Evolutionary conservation across 805 yeast species (phyloP).

Genomic region (Saturnispora serradocipensis): DNA sequence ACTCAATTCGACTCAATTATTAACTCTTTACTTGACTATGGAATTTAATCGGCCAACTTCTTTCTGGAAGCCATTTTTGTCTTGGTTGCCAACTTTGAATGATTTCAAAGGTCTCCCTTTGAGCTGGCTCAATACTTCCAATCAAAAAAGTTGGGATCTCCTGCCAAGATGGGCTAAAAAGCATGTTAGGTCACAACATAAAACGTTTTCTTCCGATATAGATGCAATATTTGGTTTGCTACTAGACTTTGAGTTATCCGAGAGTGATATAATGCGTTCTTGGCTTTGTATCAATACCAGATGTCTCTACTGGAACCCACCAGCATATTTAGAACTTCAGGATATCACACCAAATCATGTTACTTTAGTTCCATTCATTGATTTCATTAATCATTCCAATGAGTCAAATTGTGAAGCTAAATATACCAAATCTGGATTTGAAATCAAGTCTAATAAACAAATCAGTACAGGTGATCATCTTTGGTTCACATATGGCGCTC

Average conservation of each 20-base stretch:
- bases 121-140: slow-evolving; percentile 36
- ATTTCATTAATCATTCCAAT: slow-evolving; percentile 66
- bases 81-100: slow-evolving; percentile 46
- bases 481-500: slow-evolving; percentile 77
- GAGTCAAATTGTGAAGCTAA: slow-evolving; percentile 45
- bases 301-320: slow-evolving; percentile 70
- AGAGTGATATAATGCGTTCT: slow-evolving; percentile 44
- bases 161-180: slow-evolving; percentile 37
- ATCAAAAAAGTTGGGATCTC: slow-evolving; percentile 20
- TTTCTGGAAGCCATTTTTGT: slow-evolving; percentile 63
- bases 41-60: slow-evolving; percentile 37
- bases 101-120: slow-evolving; percentile 56
- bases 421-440: slow-evolving; percentile 41
- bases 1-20: slow-evolving; percentile 52
- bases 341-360: slow-evolving; percentile 44
- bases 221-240: slow-evolving; percentile 20
- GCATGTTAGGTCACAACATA: slow-evolving; percentile 34
- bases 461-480: slow-evolving; percentile 45
- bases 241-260: slow-evolving; percentile 8
- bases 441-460: slow-evolving; percentile 32
- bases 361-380: slow-evolving; percentile 88
- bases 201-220: slow-evolving; percentile 37
- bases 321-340: slow-evolving; percentile 19
- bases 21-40: slow-evolving; percentile 39
- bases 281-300: slow-evolving; percentile 91